Evolutionary conservation across 768 basidiomycete genomes (phyloP), one percentile per base, ranked within the genome.

Genomic region (Neoboletus subvelutipes): DNA sequence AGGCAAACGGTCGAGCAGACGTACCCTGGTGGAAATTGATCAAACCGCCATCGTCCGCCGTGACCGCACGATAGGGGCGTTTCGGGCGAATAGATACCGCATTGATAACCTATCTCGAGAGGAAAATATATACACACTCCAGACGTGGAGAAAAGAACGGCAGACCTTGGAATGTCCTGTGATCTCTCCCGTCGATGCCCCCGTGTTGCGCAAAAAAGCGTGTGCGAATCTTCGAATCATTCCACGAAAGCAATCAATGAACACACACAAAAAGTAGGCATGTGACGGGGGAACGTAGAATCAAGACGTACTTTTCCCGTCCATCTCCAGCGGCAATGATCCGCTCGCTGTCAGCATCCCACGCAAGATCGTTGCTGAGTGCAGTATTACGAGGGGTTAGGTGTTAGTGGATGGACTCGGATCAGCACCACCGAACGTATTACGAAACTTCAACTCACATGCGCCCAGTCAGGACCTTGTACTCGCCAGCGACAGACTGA

Each of bases 271-370:
- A 34, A 24, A 10, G 17, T 4, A 20, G 33, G 12, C 5, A 24
- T 11, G 7, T 10, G 13, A 15, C 1, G 15, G 10, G 9, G 17
- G 5, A 15, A 50, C 0, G 13, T n/a, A 39, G 13, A 28, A 5
- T 28, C 28, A 5, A 28, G 28, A 52, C 61, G 18, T 52, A 94
- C 92, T 89, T 92, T 66, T 94, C 95, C 57, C 86, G 81, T 36
- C 94, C 94, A 61, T 96, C 92, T 52, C 96, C 96, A 13, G 92
- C 95, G 8, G 88, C 92, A 48, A 98, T 90, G 55, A 98, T 89
- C n/a, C 96, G 83, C 71, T 97, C 96, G 67, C 90, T 92, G 72
- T 98, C 96, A 1, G 90, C 90, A 66, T 98, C 96, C 96, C 96
- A 98, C 12, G 88, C 88, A 22, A 98, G 82, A 73, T 98, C 96